Percentiles rank a stretch among this genome's conserved stretches.
These are phyloP conservation scores for Rubia occidens DNA, from an alignment of 305 asterid genomes.

Conservation along the genomic window DNA sequence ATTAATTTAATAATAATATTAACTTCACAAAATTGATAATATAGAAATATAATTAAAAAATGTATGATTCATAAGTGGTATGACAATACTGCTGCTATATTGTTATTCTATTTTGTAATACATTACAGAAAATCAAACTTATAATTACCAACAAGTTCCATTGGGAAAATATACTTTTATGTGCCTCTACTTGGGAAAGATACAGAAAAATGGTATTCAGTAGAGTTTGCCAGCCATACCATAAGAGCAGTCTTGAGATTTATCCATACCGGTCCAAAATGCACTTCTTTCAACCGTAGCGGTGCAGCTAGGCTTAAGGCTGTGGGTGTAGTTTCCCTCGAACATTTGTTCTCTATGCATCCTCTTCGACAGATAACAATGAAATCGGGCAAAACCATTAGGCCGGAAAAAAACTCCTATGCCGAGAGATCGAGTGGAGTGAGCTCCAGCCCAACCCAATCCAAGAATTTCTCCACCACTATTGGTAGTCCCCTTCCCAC, in stretches of 20 bases:
- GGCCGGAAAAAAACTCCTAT: neutral
- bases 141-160: neutral
- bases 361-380: neutral
- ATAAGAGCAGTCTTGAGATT: no score
- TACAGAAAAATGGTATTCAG: neutral
- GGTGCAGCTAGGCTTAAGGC: neutral
- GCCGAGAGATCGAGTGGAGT: neutral
- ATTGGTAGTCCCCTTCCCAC: neutral
- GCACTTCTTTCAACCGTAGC: neutral
- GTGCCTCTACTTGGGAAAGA: no score
- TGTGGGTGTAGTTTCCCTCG: neutral
- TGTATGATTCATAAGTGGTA: neutral
- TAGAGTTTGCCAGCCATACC: no score
- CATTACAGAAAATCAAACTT: neutral
- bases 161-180: no score
- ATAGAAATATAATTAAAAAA: no score
- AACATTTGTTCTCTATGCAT: neutral
- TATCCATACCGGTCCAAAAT: neutral
- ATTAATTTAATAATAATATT: no score
- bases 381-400: neutral
- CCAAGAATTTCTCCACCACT: neutral
- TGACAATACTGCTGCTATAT: neutral
- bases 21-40: no score
- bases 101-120: neutral
- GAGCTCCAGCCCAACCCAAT: neutral